Evolutionary conservation across 2,329 filamentous ascomycete species (phyloP), one percentile per base, ranked within the genome.

Genomic region (Diplodia corticola): DNA sequence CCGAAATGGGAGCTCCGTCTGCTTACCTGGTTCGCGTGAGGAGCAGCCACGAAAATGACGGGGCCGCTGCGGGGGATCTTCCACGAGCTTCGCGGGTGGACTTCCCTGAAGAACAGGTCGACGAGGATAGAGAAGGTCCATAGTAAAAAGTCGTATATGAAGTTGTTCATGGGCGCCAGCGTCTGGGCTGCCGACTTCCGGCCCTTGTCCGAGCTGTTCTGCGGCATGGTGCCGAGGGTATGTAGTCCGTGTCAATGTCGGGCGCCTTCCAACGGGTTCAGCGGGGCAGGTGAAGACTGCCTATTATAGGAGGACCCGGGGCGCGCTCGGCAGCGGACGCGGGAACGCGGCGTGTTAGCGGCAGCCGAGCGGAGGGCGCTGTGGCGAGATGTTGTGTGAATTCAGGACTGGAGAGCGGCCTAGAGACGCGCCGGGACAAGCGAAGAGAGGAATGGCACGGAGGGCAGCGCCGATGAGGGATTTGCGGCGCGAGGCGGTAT

Each of bases 21-120:
- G 40, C 84, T 68, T 80, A 92, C 90, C 86, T 95, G 92, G 78
- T 99, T 99, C 68, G 94, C 94, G 83, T 99, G 95, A 70, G 95
- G 95, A 64, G 94, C 95, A 51, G 93, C 95, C 71, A 99, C 95
- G 74, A 99, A 95, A 67, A 99, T 91, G 69, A 99, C 87, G 1
- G 95, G 93, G 0, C 93, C 95, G 69, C 88, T 86, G 73, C 90
- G 88, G 51, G 95, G 95, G 51, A 99, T 91, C 79, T 93, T 94
- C 93, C 95, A 99, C 69, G 93, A 92, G 71, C 93, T 93, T 70
- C 95, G 87, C 13, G 95, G 95, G 76, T 98, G 93, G 17, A 99
- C 92, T 80, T 99, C 95, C 71, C 95, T 90, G 83, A 99, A 99
- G 86, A 99, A 99, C 71, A 97, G 88, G 79, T 99, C 95, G 70